phyloP scores from a whole-genome alignment of 306 rosid species.

The Cicer chorassanicum region DNA sequence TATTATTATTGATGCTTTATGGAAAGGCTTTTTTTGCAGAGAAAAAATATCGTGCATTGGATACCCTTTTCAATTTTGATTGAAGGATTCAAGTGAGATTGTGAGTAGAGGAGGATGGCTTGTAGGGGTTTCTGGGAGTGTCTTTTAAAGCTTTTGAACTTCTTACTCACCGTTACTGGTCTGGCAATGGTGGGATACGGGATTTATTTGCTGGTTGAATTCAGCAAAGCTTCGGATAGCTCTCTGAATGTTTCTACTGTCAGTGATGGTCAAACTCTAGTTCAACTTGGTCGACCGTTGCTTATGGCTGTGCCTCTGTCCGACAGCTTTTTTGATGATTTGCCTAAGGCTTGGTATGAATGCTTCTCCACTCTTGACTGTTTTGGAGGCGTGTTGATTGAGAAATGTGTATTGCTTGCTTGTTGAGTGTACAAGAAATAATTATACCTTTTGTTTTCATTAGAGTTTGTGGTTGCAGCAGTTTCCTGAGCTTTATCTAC shows the following conservation, averaged over 20 bases:
- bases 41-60: conserved; percentile 43
- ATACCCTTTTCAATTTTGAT: conserved; percentile 30
- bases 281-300: conserved; percentile 89
- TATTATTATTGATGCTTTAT: conserved; percentile 37
- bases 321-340: conserved; percentile 56
- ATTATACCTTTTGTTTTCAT: conserved; percentile 9
- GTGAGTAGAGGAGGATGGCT: conserved; percentile 68
- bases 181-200: conserved; percentile 95
- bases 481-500: neutral
- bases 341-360: conserved; percentile 89
- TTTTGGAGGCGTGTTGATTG: neutral
- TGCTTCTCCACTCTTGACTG: conserved; percentile 21
- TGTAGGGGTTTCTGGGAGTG: conserved; percentile 92
- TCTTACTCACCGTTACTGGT: conserved; percentile 79
- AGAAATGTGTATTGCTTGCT: conserved; percentile 16
- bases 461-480: neutral
- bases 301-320: conserved; percentile 72
- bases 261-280: conserved; percentile 53
- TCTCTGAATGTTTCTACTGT: conserved; percentile 32
- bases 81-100: conserved; percentile 48
- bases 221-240: conserved; percentile 46
- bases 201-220: conserved; percentile 83
- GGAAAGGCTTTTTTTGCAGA: conserved; percentile 45
- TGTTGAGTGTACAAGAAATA: conserved; percentile 4
- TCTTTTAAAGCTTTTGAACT: conserved; percentile 88